A percentile compares a stretch with the other conserved stretches of the same genome.
Evolutionary conservation across 108 stramenopile genomes (phyloP).

Genomic region (Cyclostephanos tholiformis): DNA sequence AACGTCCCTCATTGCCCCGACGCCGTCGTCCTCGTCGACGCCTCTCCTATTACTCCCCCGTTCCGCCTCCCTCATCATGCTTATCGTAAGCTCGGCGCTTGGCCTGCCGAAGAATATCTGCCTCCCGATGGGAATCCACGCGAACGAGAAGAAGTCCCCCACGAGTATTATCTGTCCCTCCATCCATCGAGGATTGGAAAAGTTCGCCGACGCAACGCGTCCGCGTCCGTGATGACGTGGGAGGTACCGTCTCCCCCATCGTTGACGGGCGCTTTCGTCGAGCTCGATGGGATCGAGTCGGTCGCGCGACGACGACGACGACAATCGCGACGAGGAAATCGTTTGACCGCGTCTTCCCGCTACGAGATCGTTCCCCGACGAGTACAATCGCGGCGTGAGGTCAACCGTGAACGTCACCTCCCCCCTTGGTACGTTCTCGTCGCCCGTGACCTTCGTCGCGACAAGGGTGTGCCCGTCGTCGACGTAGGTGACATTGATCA

Average conservation of each 20-base stretch:
- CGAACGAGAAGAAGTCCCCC: constrained; percentile 72
- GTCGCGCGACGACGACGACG: neutral
- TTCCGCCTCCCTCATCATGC: constrained; percentile 53
- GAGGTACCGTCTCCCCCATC: constrained; percentile 73
- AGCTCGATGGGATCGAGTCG: constrained; percentile 71
- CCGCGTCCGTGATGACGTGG: constrained; percentile 66
- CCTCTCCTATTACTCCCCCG: constrained; percentile 15
- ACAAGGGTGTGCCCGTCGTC: constrained; percentile 66
- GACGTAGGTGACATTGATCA: constrained; percentile 85
- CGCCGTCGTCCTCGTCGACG: constrained; percentile 19
- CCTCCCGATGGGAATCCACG: constrained; percentile 77
- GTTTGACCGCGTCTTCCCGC: neutral
- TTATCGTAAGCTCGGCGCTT: constrained; percentile 59
- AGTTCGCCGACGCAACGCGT: constrained; percentile 74
- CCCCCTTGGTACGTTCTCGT: constrained; percentile 72
- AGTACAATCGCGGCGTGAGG: constrained; percentile 40
- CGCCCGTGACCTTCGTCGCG: constrained; percentile 78
- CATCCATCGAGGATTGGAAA: constrained; percentile 59
- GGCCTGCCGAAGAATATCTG: constrained; percentile 86
- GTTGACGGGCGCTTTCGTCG: constrained; percentile 54
- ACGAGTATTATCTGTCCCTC: constrained; percentile 82
- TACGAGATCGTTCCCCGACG: neutral
- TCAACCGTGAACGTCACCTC: constrained; percentile 74
- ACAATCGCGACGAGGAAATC: neutral
- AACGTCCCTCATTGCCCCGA: constrained; percentile 22